Percentiles rank a stretch among this genome's conserved stretches.
These are phyloP conservation scores for Apophysomyces trapeziformis DNA, from an alignment of 371 early-diverging fungal genomes.

Conservation along the genomic window DNA sequence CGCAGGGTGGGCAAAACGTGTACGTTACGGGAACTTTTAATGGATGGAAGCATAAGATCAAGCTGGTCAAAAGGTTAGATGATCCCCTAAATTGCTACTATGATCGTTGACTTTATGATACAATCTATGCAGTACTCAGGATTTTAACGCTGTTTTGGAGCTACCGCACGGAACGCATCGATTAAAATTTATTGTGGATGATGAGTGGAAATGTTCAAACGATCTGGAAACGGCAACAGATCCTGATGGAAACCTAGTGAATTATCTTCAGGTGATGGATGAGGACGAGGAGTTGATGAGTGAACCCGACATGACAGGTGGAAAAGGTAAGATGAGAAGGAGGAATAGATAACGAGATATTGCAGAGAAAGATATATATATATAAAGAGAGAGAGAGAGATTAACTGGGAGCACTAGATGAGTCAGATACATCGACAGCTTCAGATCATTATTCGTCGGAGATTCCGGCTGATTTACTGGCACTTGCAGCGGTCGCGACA, in stretches of 20 bases:
- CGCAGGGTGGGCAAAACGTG: constrained; percentile 85
- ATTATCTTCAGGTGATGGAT: constrained; percentile 85
- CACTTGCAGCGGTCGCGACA: constrained; percentile 23
- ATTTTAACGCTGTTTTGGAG: constrained; percentile 84
- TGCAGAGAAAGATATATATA: constrained; percentile 40
- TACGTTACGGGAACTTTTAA: constrained; percentile 97
- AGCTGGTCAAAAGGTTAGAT: constrained; percentile 74
- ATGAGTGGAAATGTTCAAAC: constrained; percentile 95
- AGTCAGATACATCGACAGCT: constrained; percentile 48
- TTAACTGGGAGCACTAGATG: not conserved
- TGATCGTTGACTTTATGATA: not conserved
- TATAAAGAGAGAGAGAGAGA: not conserved
- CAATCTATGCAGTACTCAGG: constrained; percentile 53
- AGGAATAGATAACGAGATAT: constrained; percentile 13
- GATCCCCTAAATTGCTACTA: not conserved
- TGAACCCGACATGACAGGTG: constrained; percentile 46
- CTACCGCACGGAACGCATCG: constrained; percentile 93
- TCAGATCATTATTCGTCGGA: constrained; percentile 66
- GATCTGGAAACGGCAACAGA: constrained; percentile 92
- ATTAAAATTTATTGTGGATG: constrained; percentile 97
- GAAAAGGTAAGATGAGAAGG: constrained; percentile 29
- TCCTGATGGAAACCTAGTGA: constrained; percentile 94
- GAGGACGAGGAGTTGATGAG: constrained; percentile 54
- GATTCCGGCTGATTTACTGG: constrained; percentile 64
- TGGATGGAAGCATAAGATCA: constrained; percentile 95